Evolutionary conservation across 225 moss, liverwort and hornwort species (phyloP), one percentile per base, ranked within the genome.

Genomic region (Takakia lepidozioides): DNA sequence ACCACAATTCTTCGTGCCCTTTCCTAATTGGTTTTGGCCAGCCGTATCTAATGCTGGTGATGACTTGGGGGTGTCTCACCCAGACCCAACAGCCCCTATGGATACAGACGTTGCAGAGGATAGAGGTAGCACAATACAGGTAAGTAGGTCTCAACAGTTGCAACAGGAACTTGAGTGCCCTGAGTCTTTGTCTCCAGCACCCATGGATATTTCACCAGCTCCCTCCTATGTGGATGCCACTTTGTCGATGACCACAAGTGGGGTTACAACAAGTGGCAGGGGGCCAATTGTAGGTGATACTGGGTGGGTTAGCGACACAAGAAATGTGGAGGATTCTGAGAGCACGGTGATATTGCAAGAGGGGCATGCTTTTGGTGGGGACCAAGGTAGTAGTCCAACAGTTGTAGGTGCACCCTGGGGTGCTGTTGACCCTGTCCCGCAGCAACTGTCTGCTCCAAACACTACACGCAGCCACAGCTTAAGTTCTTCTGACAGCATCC

Each of bases 401-500:
- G 75, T 84, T 63, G 84, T 95, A 63, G 90, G 91, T 46, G 85
- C 73, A 60, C 82, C 87, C 9, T 91, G 87, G 90, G 95, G 87
- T 71, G 73, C 80, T 20, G 87, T 80, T 47, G 85, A 80, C 39
- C 70, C 80, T 62, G 42, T 58, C 11, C 29, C 64, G 54, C 64
- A 70, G 39, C 68, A 70, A 24, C 48, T 62, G 26, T 69, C 72
- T 58, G 58, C 61, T 40, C 56, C 52, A 44, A n/a, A n/a, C n/a
- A n/a, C n/a, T n/a, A n/a, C n/a, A n/a, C n/a, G n/a, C n/a, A n/a
- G n/a, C 44, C 65, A 32, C 56, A 72, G 14, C 45, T 22, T 47
- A 22, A 48, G 29, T 15, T 48, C 50, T 43, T 54, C 54, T 27
- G 58, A 59, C 60, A 80, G 65, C 49, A 41, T 69, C 38, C 25